Evolutionary conservation across 495 filamentous ascomycete genomes (phyloP), one percentile per base, ranked within the genome.

Genomic region (Penicillium bovifimosum): DNA sequence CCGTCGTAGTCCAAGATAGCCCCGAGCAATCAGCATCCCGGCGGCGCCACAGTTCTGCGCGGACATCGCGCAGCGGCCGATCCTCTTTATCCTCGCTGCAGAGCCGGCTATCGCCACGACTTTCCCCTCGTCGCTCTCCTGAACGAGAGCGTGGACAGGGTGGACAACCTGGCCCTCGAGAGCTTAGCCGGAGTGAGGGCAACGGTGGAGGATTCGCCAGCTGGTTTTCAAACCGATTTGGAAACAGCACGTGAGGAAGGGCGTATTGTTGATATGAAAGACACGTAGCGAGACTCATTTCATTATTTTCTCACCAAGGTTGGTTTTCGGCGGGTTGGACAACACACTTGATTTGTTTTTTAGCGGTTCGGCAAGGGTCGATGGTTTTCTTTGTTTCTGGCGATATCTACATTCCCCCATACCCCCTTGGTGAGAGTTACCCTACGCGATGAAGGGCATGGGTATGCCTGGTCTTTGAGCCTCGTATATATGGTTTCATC

Each of bases 171-270:
- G 17, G 42, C 16, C 43, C 34, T 16, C 52, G 51, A 45, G 40
- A 42, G 13, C 38, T 52, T 16, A 62, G 62, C 51, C 64, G 64
- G n/a, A 53, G 54, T 13, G 66, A 72, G 18, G 58, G 61, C 10
- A 41, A 50, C 9, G 58, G 58, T 2, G 67, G 67, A 7, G 71
- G 33, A 29, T 41, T 71, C 27, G 54, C 66, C 0, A 59, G 57
- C 18, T 76, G 72, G 72, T 49, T 76, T 13, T 65, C 66, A 55
- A 73, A 62, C 46, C 68, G 64, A 17, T 63, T 76, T 52, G 66
- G 70, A 20, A 42, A n/a, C 28, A 50, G 28, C 38, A 5, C 48
- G 10, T 50, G 20, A 50, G 8, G 14, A 27, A 5, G 26, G 14
- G 7, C 3, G 9, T 6, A 3, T 8, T 6, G 14, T 50, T 18